phyloP scores from a whole-genome alignment of 495 filamentous ascomycete species.

The Monascus purpureus region DNA sequence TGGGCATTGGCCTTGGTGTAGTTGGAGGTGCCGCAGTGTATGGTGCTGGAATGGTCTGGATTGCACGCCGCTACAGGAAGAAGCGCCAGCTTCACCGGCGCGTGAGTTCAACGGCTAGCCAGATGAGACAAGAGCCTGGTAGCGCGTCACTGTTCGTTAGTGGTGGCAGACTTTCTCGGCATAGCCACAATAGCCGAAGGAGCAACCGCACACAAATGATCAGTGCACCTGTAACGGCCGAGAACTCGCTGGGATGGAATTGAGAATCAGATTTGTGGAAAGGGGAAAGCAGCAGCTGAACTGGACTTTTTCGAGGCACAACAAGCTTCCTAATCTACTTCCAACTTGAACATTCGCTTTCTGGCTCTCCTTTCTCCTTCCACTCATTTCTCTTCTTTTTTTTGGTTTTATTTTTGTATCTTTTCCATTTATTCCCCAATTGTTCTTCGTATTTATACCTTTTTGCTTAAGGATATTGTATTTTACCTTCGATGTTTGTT shows the following conservation, averaged over 20 bases:
- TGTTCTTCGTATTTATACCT: conserved; percentile 6
- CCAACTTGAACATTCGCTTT: conserved; percentile 4
- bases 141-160: conserved; percentile 19
- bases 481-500: background rate
- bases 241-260: conserved; percentile 98
- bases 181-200: conserved; percentile 48
- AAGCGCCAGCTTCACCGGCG: conserved; percentile 69
- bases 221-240: conserved; percentile 80
- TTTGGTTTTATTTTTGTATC: conserved; percentile 4
- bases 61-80: conserved; percentile 86
- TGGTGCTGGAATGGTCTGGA: conserved; percentile 95
- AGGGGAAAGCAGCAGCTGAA: no score
- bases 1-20: conserved; percentile 67
- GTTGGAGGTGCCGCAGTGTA: conserved; percentile 77
- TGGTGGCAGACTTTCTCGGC: conserved; percentile 25
- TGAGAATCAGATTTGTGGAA: conserved; percentile 36
- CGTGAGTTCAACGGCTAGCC: conserved; percentile 44
- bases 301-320: no score
- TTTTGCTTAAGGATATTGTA: background rate
- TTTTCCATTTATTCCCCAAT: conserved; percentile 20
- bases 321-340: conserved; percentile 9
- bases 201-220: conserved; percentile 61
- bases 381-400: conserved; percentile 4
- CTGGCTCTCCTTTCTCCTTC: conserved; percentile 2
- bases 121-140: conserved; percentile 31